Evolutionary conservation across 805 yeast species (phyloP).

Genomic region (Sugiyamaella lignohabitans): DNA sequence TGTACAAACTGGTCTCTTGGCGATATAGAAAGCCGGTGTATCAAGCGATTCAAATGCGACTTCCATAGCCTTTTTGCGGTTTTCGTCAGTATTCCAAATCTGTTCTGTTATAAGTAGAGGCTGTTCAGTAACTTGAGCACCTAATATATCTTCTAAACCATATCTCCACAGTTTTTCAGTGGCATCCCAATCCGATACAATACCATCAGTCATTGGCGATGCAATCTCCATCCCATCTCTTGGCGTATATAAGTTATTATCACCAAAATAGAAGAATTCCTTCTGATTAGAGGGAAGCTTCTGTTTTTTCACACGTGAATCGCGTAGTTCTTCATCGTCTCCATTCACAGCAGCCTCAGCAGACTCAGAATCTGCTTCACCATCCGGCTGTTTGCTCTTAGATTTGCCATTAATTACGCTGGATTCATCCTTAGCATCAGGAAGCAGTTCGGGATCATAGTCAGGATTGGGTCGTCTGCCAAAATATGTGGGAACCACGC

Average conservation of each 20-base stretch:
- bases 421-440: slow-evolving; percentile 4
- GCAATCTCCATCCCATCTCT: slow-evolving; percentile 17
- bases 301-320: slow-evolving; percentile 10
- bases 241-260: slow-evolving; percentile 16
- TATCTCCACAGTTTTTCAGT: slow-evolving; percentile 67
- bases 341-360: slow-evolving; percentile 2
- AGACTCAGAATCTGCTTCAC: slow-evolving; percentile 6
- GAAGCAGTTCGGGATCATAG: slow-evolving; percentile 10
- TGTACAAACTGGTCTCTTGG: slow-evolving; percentile 78
- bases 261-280: slow-evolving; percentile 19
- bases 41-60: slow-evolving; percentile 59
- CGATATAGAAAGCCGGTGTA: slow-evolving; percentile 75
- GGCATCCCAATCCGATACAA: slow-evolving; percentile 69
- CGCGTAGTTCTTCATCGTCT: slow-evolving; percentile 10
- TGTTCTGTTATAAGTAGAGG: slow-evolving; percentile 84
- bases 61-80: slow-evolving; percentile 67
- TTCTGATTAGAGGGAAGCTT: slow-evolving; percentile 6
- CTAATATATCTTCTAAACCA: slow-evolving; percentile 46
- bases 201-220: slow-evolving; percentile 21
- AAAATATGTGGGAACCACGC: slow-evolving; percentile 56
- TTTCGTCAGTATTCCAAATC: slow-evolving; percentile 66
- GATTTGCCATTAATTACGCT: neutral
- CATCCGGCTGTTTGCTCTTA: too few relatives aligned
- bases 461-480: slow-evolving; percentile 4
- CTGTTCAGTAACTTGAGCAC: slow-evolving; percentile 53